phyloP scores from a whole-genome alignment of 768 basidiomycete species.

The Trametes elegans region DNA sequence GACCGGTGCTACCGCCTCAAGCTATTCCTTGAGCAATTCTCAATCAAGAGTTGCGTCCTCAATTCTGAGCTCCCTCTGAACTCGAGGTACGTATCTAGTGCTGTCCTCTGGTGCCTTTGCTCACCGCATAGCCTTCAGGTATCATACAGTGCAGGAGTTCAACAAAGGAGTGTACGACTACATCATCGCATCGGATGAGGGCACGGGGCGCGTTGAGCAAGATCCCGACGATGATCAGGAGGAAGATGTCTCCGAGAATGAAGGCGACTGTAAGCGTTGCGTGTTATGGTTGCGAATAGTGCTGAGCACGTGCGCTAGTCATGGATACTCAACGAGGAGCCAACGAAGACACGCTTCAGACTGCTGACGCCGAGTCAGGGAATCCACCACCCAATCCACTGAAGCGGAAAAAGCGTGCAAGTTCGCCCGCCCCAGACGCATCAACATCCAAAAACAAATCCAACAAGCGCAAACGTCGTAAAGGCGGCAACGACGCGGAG shows the following conservation, averaged over 20 bases:
- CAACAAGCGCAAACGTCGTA: constrained; percentile 53
- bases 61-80: constrained; percentile 96
- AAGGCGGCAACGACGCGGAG: constrained; percentile 53
- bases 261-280: constrained; percentile 35
- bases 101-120: constrained; percentile 5
- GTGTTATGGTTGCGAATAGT: background rate
- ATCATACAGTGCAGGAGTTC: constrained; percentile 97
- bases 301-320: constrained; percentile 36
- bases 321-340: constrained; percentile 50
- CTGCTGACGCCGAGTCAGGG: constrained; percentile 23
- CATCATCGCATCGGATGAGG: constrained; percentile 97
- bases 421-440: constrained; percentile 36
- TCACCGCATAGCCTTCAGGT: constrained; percentile 47
- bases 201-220: constrained; percentile 49
- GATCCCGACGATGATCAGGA: constrained; percentile 48
- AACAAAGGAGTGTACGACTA: constrained; percentile 99
- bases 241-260: constrained; percentile 38
- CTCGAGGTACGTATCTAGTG: constrained; percentile 55
- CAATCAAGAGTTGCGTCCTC: constrained; percentile 92
- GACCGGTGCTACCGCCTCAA: constrained; percentile 94
- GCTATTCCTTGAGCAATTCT: constrained; percentile 97
- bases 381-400: constrained; percentile 26
- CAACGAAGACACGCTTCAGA: constrained; percentile 25
- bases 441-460: constrained; percentile 32
- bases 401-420: constrained; percentile 59